phyloP scores from a whole-genome alignment of 805 yeast species.

The Lachancea waltii region DNA sequence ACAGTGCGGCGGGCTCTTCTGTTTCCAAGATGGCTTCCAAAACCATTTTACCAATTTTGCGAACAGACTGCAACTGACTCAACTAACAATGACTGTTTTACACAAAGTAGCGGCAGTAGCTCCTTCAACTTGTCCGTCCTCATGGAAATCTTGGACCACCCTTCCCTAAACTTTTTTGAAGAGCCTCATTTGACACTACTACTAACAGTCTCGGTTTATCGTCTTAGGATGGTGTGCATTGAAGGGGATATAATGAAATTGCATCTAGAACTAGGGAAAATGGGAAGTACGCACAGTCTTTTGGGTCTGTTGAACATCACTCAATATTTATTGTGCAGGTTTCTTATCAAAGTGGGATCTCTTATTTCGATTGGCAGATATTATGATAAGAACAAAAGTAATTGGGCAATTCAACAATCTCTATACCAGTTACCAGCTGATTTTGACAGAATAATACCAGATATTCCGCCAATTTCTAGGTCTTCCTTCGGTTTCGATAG shows the following conservation, averaged over 20 bases:
- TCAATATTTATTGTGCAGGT: slow-evolving; percentile 23
- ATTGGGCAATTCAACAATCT: slow-evolving; percentile 11
- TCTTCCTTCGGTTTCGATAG: slow-evolving; percentile 25
- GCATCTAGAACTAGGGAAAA: slow-evolving; percentile 17
- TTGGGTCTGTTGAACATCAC: slow-evolving; percentile 20
- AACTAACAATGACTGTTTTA: slow-evolving; percentile 7
- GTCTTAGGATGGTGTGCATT: slow-evolving; percentile 8
- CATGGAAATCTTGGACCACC: slow-evolving; percentile 33
- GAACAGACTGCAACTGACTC: not conserved
- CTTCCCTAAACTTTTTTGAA: slow-evolving; percentile 23
- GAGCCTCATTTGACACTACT: slow-evolving; percentile 20
- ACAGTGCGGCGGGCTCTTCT: slow-evolving; percentile 14
- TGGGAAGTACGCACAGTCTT: slow-evolving; percentile 25
- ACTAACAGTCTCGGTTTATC: slow-evolving; percentile 16
- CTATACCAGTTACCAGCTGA: slow-evolving; percentile 20
- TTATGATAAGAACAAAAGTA: not conserved
- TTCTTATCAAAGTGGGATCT: slow-evolving; percentile 16
- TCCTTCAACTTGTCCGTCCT: slow-evolving; percentile 21
- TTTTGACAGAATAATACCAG: slow-evolving; percentile 23
- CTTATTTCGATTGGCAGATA: slow-evolving; percentile 1
- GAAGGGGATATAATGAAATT: slow-evolving; percentile 11
- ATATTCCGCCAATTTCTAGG: slow-evolving; percentile 30
- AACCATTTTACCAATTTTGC: slow-evolving; percentile 6
- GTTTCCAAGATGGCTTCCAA: slow-evolving; percentile 12
- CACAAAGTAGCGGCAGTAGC: slow-evolving; percentile 1